phyloP scores from a whole-genome alignment of 768 basidiomycete genomes.

The Phanerochaete sordida region DNA sequence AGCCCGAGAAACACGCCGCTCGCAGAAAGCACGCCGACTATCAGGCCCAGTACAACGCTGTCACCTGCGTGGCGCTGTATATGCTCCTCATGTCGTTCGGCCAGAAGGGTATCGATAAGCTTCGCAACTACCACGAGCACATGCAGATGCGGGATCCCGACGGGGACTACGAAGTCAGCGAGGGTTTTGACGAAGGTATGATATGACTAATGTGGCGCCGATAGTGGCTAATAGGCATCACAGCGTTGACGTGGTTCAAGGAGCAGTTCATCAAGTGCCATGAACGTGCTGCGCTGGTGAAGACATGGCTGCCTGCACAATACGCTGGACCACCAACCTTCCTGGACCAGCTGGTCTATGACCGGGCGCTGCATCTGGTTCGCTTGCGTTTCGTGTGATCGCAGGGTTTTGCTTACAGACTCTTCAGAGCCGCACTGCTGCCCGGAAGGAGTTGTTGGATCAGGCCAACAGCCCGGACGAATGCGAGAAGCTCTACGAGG shows the following conservation, averaged over 20 bases:
- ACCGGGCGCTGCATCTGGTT: constrained; percentile 84
- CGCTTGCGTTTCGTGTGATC: constrained; percentile 26
- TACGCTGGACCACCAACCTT: constrained; percentile 80
- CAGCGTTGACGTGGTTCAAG: constrained; percentile 88
- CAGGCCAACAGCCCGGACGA: constrained; percentile 71
- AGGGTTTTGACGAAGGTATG: constrained; percentile 77
- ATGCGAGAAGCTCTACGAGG: constrained; percentile 93
- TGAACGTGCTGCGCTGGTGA: constrained; percentile 84
- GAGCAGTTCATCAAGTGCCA: constrained; percentile 93
- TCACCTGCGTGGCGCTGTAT: constrained; percentile 85
- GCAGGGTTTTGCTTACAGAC: neutral
- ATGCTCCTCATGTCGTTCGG: constrained; percentile 91
- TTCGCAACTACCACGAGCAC: constrained; percentile 76
- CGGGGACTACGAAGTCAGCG: constrained; percentile 70
- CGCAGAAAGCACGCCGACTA: constrained; percentile 69
- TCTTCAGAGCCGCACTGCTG: constrained; percentile 84
- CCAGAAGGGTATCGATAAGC: constrained; percentile 85
- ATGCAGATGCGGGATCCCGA: constrained; percentile 78
- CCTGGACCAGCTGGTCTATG: constrained; percentile 90
- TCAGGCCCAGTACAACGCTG: constrained; percentile 79
- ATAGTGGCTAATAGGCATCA: constrained; percentile 13
- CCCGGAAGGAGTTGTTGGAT: constrained; percentile 85
- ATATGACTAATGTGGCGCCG: neutral
- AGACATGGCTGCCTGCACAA: constrained; percentile 82
- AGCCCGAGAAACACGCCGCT: constrained; percentile 65